These are phyloP conservation scores for Pythium guiyangense DNA, from an alignment of 352 stramenopile species.

Conservation along the genomic window DNA sequence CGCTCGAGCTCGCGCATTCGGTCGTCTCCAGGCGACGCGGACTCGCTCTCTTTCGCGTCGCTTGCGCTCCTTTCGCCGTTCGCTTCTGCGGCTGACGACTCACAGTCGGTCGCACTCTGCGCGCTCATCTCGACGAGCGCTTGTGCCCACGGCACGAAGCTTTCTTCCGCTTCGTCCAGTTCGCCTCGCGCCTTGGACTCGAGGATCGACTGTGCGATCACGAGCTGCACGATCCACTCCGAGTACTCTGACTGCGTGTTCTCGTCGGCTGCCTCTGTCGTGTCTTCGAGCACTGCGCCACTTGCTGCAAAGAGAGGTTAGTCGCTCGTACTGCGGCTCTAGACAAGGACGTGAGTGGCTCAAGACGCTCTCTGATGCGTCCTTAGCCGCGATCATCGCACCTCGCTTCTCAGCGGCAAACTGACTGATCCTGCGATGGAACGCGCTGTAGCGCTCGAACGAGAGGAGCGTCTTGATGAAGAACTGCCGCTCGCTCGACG, in stretches of 20 bases:
- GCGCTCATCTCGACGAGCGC: slow-evolving; percentile 52
- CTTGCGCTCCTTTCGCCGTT: neutral
- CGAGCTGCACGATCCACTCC: slow-evolving; percentile 66
- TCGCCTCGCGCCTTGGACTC: slow-evolving; percentile 50
- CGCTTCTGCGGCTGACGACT: neutral
- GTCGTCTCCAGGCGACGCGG: neutral
- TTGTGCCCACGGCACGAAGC: slow-evolving; percentile 56
- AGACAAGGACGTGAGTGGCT: too few relatives aligned
- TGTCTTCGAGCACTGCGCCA: neutral
- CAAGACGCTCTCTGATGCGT: too few relatives aligned
- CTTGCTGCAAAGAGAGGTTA: too few relatives aligned
- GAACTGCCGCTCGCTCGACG: slow-evolving; percentile 44
- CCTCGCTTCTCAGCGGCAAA: slow-evolving; percentile 45
- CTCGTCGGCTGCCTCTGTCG: neutral
- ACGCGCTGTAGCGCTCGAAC: slow-evolving; percentile 64
- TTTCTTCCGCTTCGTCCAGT: slow-evolving; percentile 49
- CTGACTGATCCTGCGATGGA: slow-evolving; percentile 48
- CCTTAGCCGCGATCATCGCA: too few relatives aligned
- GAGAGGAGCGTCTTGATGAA: slow-evolving; percentile 71
- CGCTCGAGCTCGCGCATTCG: slow-evolving; percentile 46
- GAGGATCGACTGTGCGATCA: slow-evolving; percentile 62
- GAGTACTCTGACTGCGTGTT: slow-evolving; percentile 17
- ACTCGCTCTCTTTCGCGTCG: neutral
- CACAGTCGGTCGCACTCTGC: neutral
- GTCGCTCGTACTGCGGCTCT: too few relatives aligned